Base-by-base conservation (phyloP, 768 basidiomycete genomes). In the Phaeotremella skinneri region DNA sequence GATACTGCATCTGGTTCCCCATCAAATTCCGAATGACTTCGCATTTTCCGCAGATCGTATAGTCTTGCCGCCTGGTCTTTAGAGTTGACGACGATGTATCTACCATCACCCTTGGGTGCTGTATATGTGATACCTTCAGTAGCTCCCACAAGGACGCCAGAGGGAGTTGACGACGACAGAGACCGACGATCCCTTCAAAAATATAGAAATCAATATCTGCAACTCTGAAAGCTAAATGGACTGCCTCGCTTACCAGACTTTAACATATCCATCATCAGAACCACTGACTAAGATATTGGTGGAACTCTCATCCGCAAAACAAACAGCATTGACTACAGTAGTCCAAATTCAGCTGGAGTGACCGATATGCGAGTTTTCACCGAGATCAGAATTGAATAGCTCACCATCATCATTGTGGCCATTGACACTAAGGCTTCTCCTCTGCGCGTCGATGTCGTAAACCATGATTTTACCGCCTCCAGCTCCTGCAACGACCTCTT, bases 31-130 rank as follows among this genome's bases (percentile, higher is more conserved):
- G 80, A 74, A 68, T 82, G 87, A 60, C 81, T 85, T 41, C 86
- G 82, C 94, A 98, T 97, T 78, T 87, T 91, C 49, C 94, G 85
- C 45, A 97, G 79, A 78, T 98, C 94, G 89, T 94, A 97, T 23
- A 97, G 78, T 5, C 91, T 85, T 50, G 91, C 80, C 13, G 89
- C 84, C 68, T 98, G 93, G 73, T 98, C 94, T 78, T 98, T 98
- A 34, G 91, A 91, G 69, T 98, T 98, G 17, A 90, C 92, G 45
- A 98, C 86, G 47, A 94, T 80, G 73, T 97, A 97, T 59, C 94
- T 86, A 7, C 94, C 94, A 70, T 98, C 94, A 4, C 94, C 94
- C 69, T 96, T 97, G 1, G 94, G 87, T 31, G 91, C 88, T 14
- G 96, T 91, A 64, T 90, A 90, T 4, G 94, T 92, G 57, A 97